These are phyloP conservation scores for Apophysomyces sp. DNA, from an alignment of 371 early-diverging fungal species.

Conservation along the genomic window DNA sequence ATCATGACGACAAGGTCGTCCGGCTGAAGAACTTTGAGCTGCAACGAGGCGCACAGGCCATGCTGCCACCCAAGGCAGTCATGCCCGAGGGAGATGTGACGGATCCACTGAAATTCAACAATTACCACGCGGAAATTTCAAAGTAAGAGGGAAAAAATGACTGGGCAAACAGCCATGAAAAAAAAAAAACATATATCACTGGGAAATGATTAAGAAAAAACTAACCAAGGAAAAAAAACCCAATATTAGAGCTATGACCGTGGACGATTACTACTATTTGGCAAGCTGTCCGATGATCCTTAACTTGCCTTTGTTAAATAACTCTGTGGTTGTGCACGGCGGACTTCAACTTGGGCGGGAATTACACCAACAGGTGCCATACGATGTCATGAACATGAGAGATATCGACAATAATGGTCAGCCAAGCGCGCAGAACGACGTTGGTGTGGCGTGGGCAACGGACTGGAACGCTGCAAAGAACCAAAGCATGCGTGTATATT, in stretches of 20 bases:
- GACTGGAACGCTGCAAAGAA: background rate
- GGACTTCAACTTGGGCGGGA: constrained; percentile 56
- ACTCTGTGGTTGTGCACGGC: constrained; percentile 66
- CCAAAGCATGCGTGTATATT: constrained; percentile 43
- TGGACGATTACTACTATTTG: constrained; percentile 56
- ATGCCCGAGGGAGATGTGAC: constrained; percentile 40
- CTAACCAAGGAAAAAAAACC: background rate
- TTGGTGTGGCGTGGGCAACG: background rate
- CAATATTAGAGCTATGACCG: constrained; percentile 37
- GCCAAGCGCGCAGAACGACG: constrained; percentile 12
- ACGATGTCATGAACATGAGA: constrained; percentile 63
- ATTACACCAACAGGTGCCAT: constrained; percentile 38
- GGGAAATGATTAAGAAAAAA: background rate
- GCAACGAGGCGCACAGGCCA: constrained; percentile 19
- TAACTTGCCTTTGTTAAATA: constrained; percentile 48
- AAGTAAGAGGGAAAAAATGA: constrained; percentile 25
- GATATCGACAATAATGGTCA: constrained; percentile 41
- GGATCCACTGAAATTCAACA: constrained; percentile 38
- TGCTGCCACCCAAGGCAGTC: constrained; percentile 20
- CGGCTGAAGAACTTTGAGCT: constrained; percentile 55
- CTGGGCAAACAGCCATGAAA: background rate
- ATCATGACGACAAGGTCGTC: constrained; percentile 75
- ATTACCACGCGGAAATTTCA: constrained; percentile 42
- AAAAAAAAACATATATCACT: no score
- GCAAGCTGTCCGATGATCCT: constrained; percentile 62